Conservation (phyloP, 2,329 filamentous ascomycete genomes). For the Sarocladium kiliense region DNA sequence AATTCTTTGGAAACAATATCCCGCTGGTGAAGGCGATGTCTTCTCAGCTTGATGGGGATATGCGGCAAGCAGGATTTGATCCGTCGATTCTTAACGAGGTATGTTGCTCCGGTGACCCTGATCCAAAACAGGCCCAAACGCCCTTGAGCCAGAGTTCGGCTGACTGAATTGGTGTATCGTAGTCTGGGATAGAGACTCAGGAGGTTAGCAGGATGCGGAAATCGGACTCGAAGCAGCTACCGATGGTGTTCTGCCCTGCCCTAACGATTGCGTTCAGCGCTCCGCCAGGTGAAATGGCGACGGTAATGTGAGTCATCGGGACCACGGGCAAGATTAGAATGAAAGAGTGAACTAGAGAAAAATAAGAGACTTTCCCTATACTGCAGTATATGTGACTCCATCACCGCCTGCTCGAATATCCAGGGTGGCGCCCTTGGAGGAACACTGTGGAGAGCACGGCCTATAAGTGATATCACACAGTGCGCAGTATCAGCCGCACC, state of each 20-base stretch:
- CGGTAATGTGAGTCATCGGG: too few relatives aligned
- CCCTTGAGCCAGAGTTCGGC: too few relatives aligned
- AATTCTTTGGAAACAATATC: not conserved
- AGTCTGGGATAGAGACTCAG: not conserved
- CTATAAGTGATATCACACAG: slow-evolving; percentile 1
- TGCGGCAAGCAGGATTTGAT: not conserved
- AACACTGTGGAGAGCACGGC: not conserved
- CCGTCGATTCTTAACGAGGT: not conserved
- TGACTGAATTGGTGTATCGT: too few relatives aligned
- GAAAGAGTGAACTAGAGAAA: too few relatives aligned
- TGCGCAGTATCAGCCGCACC: not conserved
- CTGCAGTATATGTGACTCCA: too few relatives aligned
- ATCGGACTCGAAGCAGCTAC: not conserved
- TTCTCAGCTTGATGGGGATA: not conserved
- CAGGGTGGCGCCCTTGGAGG: too few relatives aligned
- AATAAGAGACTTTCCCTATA: too few relatives aligned
- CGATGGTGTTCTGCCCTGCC: not conserved
- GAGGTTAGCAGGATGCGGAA: not conserved
- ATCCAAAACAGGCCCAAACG: not conserved
- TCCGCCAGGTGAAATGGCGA: not conserved
- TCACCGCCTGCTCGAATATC: too few relatives aligned
- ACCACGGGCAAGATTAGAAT: too few relatives aligned
- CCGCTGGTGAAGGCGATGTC: not conserved
- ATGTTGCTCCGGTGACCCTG: too few relatives aligned
- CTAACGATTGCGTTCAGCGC: too few relatives aligned